phyloP scores from a whole-genome alignment of 441 rosid species.

The Sinapis alba region DNA sequence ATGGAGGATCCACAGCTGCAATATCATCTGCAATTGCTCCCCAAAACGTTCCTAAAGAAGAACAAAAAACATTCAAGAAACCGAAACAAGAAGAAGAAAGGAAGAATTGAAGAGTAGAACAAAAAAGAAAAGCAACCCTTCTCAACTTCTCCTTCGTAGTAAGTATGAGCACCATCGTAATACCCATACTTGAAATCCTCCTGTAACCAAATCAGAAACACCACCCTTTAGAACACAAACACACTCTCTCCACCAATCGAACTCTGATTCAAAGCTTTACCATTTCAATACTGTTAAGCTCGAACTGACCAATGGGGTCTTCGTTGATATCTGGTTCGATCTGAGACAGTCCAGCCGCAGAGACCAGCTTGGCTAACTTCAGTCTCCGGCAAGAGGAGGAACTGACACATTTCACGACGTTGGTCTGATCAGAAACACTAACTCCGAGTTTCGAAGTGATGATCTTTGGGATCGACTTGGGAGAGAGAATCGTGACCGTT shows the following conservation, averaged over 20 bases:
- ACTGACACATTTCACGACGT: constrained; percentile 23
- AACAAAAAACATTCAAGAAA: background rate
- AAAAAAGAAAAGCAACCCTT: constrained; percentile 39
- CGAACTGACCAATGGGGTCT: constrained; percentile 77
- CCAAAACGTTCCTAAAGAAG: constrained; percentile 69
- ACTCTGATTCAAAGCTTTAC: constrained; percentile 37
- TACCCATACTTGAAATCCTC: constrained; percentile 81
- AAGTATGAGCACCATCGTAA: constrained; percentile 87
- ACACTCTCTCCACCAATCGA: background rate
- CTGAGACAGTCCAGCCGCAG: constrained; percentile 61
- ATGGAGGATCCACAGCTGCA: constrained; percentile 66
- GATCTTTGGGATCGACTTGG: constrained; percentile 50
- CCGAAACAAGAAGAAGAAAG: background rate
- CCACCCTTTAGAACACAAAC: background rate
- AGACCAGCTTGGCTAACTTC: constrained; percentile 42
- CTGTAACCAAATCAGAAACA: constrained; percentile 40
- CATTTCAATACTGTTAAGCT: constrained; percentile 55
- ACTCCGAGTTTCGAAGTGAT: constrained; percentile 20
- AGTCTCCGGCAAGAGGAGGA: constrained; percentile 21
- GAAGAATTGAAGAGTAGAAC: background rate
- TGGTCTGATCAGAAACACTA: constrained; percentile 16
- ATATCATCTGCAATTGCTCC: constrained; percentile 66
- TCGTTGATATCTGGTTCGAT: constrained; percentile 89
- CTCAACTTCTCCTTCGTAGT: constrained; percentile 66
- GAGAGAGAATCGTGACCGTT: constrained; percentile 48